These are phyloP conservation scores for Dactylonectria macrodidyma DNA, from an alignment of 2,329 filamentous ascomycete genomes.

Conservation along the genomic window DNA sequence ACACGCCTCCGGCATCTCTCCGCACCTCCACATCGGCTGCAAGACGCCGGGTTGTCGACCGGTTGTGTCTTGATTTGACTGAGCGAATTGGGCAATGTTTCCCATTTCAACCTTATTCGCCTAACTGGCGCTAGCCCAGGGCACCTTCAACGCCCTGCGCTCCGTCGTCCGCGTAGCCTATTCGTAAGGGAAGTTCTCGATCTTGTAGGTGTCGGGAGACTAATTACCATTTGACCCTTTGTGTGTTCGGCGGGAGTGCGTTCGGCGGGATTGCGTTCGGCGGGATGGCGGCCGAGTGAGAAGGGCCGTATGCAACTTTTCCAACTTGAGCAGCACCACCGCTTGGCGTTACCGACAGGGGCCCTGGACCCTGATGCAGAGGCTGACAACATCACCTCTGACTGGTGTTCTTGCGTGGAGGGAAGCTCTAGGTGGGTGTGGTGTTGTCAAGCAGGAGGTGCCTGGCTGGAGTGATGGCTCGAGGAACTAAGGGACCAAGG, in stretches of 20 bases:
- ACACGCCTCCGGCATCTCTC: conserved; percentile 43
- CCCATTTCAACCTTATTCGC: conserved; percentile 14
- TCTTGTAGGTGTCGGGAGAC: not conserved
- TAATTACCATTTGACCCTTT: conserved; percentile 8
- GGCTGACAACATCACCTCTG: conserved; percentile 39
- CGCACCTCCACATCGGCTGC: conserved; percentile 44
- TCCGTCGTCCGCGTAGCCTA: not conserved
- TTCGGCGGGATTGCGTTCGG: no score
- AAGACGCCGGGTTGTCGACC: conserved; percentile 26
- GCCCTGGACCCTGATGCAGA: conserved; percentile 40
- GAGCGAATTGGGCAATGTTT: conserved; percentile 29
- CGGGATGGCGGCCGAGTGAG: not conserved
- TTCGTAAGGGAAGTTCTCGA: not conserved
- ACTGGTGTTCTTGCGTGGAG: conserved; percentile 37
- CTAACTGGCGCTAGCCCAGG: conserved; percentile 10
- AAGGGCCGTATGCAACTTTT: conserved; percentile 34
- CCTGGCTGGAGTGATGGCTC: conserved; percentile 10
- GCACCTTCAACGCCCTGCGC: not conserved
- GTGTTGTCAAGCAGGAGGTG: conserved; percentile 20
- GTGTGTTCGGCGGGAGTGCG: not conserved
- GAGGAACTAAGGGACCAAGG: not conserved
- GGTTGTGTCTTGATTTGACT: conserved; percentile 5
- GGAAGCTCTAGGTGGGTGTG: conserved; percentile 8
- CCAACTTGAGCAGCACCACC: conserved; percentile 5
- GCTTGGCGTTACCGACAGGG: conserved; percentile 31